Evolutionary conservation across 257 asterid genomes (phyloP).

Genomic region (Mitragyna speciosa): DNA sequence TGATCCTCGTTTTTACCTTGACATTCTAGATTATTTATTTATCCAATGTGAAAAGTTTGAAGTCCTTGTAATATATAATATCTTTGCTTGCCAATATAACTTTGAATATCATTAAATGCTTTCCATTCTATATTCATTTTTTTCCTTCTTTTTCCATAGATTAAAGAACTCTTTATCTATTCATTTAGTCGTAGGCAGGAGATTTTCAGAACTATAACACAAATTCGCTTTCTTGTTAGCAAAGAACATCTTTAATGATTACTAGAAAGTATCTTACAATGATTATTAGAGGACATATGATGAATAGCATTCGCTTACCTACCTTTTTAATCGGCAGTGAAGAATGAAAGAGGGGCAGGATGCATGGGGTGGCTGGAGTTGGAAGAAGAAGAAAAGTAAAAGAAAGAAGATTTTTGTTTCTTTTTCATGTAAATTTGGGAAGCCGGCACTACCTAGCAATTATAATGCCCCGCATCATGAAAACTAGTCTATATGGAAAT

Average conservation of each 20-base stretch:
- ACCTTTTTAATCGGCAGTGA: not conserved
- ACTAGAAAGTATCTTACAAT: not conserved
- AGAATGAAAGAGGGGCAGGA: not conserved
- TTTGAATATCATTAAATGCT: not conserved
- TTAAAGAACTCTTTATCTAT: no score
- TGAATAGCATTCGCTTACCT: not conserved
- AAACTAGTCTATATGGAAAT: not conserved
- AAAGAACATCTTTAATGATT: not conserved
- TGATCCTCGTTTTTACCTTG: not conserved
- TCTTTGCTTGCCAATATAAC: not conserved
- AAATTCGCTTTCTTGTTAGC: not conserved
- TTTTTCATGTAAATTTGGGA: not conserved
- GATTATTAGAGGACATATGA: not conserved
- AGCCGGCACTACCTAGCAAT: no score
- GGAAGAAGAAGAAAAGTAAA: not conserved
- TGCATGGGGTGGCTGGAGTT: no score
- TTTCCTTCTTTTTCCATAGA: not conserved
- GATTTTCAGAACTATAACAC: not conserved
- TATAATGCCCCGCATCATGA: no score
- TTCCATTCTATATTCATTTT: not conserved
- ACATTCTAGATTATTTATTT: not conserved
- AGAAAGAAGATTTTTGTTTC: not conserved
- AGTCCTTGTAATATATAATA: not conserved
- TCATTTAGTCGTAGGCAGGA: not conserved
- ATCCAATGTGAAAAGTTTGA: not conserved